Evolutionary conservation across 495 filamentous ascomycete genomes (phyloP).

Genomic region (Pseudoneurospora amorphoporcata): DNA sequence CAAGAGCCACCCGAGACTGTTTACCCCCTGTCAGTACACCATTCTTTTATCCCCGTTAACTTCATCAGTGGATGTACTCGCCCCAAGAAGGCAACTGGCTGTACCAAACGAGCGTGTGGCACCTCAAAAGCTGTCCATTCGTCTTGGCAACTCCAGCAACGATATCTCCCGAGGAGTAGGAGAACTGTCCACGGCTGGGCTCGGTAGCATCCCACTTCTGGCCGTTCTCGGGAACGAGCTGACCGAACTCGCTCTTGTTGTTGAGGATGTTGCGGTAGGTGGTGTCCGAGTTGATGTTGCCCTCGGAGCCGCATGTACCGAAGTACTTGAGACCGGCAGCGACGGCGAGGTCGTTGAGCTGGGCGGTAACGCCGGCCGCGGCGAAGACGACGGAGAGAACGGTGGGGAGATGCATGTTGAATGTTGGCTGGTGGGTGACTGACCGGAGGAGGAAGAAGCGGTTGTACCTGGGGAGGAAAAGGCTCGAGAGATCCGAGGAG

Average conservation of each 20-base stretch:
- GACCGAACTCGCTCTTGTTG: slow-evolving; percentile 47
- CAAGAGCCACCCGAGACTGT: slow-evolving; percentile 38
- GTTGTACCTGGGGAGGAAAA: neutral
- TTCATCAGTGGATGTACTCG: neutral
- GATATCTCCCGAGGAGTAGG: slow-evolving; percentile 38
- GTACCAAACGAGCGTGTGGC: slow-evolving; percentile 55
- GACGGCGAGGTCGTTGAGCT: slow-evolving; percentile 43
- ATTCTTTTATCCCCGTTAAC: neutral
- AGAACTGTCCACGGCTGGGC: slow-evolving; percentile 35
- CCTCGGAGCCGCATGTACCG: slow-evolving; percentile 48
- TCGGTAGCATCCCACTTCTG: slow-evolving; percentile 44
- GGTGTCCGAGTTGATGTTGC: slow-evolving; percentile 36
- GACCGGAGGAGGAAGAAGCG: neutral
- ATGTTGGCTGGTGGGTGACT: neutral
- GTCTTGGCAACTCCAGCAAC: slow-evolving; percentile 38
- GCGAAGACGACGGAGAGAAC: slow-evolving; percentile 19
- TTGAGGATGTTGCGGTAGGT: slow-evolving; percentile 35
- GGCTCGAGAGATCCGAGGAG: neutral
- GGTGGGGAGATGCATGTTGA: slow-evolving; percentile 16
- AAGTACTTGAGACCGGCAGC: slow-evolving; percentile 46
- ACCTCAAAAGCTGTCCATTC: slow-evolving; percentile 47
- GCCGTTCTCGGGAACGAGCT: slow-evolving; percentile 49
- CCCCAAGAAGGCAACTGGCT: slow-evolving; percentile 50
- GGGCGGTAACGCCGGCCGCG: slow-evolving; percentile 20
- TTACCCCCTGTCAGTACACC: slow-evolving; percentile 35